Evolutionary conservation across 2,329 filamentous ascomycete species (phyloP).

Genomic region (Domatiomyces catenatus): DNA sequence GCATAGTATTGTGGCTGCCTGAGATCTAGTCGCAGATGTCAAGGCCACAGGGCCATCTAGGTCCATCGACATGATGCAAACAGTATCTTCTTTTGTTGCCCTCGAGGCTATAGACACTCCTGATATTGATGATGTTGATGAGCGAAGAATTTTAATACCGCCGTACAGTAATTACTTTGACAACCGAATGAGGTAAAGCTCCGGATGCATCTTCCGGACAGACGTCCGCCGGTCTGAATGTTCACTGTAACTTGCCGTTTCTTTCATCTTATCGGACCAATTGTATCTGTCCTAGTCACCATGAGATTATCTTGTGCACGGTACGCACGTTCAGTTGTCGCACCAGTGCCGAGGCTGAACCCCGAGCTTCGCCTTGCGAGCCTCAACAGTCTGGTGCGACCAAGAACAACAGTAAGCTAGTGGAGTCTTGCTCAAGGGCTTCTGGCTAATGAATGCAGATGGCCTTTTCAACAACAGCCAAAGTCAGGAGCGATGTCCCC

Average conservation of each 20-base stretch:
- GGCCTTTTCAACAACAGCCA: conserved; percentile 20
- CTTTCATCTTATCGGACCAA: background rate
- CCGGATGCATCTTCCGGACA: background rate
- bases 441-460: conserved; percentile 24
- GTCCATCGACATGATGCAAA: conserved; percentile 41
- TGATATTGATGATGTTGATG: background rate
- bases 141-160: too few relatives aligned
- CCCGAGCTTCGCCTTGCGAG: background rate
- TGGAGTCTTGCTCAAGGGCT: background rate
- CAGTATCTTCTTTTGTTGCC: background rate
- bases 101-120: background rate
- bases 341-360: background rate
- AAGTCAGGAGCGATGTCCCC: conserved; percentile 13
- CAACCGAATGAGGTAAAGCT: background rate
- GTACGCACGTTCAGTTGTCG: conserved; percentile 13
- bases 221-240: background rate
- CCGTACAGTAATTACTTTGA: too few relatives aligned
- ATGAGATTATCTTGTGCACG: conserved; percentile 16
- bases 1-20: conserved; percentile 63
- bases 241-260: background rate
- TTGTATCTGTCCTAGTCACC: conserved; percentile 2
- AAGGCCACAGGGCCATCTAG: conserved; percentile 39
- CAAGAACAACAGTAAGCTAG: conserved; percentile 5
- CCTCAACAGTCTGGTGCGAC: background rate
- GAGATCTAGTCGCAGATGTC: conserved; percentile 9